Base-by-base conservation (phyloP, 225 moss, liverwort and hornwort species). In the Thuidium tamariscinum region DNA sequence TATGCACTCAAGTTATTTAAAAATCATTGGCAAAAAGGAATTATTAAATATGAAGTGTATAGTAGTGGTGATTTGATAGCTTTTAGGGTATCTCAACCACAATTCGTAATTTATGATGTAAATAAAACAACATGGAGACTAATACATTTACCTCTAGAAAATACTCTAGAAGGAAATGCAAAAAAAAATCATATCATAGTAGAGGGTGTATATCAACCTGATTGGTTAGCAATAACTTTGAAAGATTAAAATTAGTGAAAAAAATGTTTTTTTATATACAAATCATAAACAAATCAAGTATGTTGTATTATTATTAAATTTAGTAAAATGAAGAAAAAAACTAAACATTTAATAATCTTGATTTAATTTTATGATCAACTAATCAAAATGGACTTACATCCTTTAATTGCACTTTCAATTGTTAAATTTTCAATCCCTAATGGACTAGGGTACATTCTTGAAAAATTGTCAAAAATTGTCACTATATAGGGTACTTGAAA, bases 81-180 rank as follows among this genome's bases (percentile, higher is more conserved):
- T 26, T 89, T 93, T 65, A 81, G 46, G n/a, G 66, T 61, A 30
- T 55, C 32, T 25, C 74, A 64, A 70, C 89, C 75, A 13, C 3
- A 70, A 25, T 84, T 93, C 69, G 80, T 93, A 65, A 57, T 93
- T 27, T 91, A 89, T 55, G 80, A 91, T 77, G 88, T 93, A 42
- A 1, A 57, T 2, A 85, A 20, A 67, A 52, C 29, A 25, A 84
- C 30, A 32, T 93, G 91, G 93, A 87, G 80, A 34, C 5, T 89
- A 23, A 49, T 83, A 19, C 18, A 27, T 15, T 70, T 82, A 22
- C 79, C 86, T 5, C 1, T 0, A 41, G 54, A 84, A 68, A 46
- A 23, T 5, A 16, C 37, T 27, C 2, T 29, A 25, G 23, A 66
- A 22, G 20, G 5, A 44, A 67, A 36, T 36, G 17, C 8, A 2